Percentiles rank a stretch among this genome's conserved stretches.
phyloP scores from a whole-genome alignment of 1,284 basidiomycete genomes.

The Apiotrichum akiyoshidainum region DNA sequence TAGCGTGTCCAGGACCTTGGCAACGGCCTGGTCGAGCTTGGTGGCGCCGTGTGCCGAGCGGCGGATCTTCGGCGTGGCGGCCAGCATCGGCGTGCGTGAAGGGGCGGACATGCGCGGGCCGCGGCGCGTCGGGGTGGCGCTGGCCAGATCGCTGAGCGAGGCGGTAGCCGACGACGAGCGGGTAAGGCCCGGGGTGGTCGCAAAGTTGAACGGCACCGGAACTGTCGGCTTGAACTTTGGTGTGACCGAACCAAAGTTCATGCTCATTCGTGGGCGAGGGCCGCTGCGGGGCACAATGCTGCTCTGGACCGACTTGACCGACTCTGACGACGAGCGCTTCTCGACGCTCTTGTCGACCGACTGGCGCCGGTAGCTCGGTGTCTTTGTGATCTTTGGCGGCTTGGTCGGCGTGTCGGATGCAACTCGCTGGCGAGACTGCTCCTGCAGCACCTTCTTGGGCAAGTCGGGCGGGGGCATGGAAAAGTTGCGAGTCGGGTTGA shows the following conservation, averaged over 20 bases:
- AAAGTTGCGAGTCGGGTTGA: not conserved
- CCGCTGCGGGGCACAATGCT: not conserved
- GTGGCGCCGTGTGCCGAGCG: slow-evolving; percentile 57
- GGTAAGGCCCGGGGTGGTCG: slow-evolving; percentile 1
- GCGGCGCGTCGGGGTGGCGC: slow-evolving; percentile 2
- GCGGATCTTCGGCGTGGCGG: not conserved
- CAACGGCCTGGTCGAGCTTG: slow-evolving; percentile 86
- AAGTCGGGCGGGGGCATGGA: slow-evolving; percentile 1
- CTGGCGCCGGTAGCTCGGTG: not conserved
- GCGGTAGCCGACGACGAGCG: slow-evolving; percentile 2
- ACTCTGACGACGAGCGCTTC: slow-evolving; percentile 15
- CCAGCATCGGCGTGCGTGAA: not conserved
- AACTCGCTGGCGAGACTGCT: not conserved
- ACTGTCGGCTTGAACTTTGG: slow-evolving; percentile 11
- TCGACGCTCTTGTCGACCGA: slow-evolving; percentile 7
- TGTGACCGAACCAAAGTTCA: not conserved
- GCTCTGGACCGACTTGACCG: not conserved
- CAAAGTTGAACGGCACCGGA: slow-evolving; percentile 15
- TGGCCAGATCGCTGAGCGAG: not conserved
- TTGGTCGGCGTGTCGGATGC: not conserved
- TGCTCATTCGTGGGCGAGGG: not conserved
- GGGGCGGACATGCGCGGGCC: slow-evolving; percentile 2
- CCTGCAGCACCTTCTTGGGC: not conserved
- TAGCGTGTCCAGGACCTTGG: slow-evolving; percentile 81
- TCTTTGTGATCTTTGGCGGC: not conserved